These are phyloP conservation scores for Sclerotinia trifoliorum DNA, from an alignment of 2,329 filamentous ascomycete genomes.

Conservation along the genomic window DNA sequence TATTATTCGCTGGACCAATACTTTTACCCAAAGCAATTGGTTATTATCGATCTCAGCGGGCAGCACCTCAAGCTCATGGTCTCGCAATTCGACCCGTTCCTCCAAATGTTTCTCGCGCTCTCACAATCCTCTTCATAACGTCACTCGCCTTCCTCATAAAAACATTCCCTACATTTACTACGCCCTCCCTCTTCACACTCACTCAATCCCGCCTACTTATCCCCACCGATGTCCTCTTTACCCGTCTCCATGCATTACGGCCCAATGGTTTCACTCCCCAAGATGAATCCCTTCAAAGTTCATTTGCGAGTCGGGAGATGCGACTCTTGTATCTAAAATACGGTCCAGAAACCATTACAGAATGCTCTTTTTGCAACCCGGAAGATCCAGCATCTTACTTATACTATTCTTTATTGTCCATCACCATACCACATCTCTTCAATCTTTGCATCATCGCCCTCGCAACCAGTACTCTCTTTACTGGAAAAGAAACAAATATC, in stretches of 20 bases:
- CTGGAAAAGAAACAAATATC: constrained; percentile 59
- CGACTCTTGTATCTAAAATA: constrained; percentile 80
- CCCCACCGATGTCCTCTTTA: constrained; percentile 80
- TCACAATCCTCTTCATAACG: constrained; percentile 57
- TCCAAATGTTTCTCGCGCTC: constrained; percentile 51
- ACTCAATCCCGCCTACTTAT: constrained; percentile 83
- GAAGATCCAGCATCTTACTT: constrained; percentile 71
- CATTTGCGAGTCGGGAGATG: constrained; percentile 69
- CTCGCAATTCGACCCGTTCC: constrained; percentile 57
- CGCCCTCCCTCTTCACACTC: constrained; percentile 76
- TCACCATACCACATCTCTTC: constrained; percentile 74
- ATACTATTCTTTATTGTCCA: constrained; percentile 72
- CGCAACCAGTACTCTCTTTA: constrained; percentile 67
- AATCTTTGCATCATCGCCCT: constrained; percentile 73
- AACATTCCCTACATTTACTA: constrained; percentile 65
- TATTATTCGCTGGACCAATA: constrained; percentile 64
- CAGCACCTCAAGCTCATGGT: constrained; percentile 46
- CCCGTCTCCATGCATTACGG: constrained; percentile 63
- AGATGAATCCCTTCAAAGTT: constrained; percentile 65
- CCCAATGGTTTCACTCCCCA: constrained; percentile 49
- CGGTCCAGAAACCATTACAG: constrained; percentile 69
- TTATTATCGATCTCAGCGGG: constrained; percentile 59
- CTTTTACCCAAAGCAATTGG: constrained; percentile 64
- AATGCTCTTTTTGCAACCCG: constrained; percentile 80
- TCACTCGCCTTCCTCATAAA: constrained; percentile 56